phyloP scores from a whole-genome alignment of 805 yeast genomes.

The Ogataea ramenticola region DNA sequence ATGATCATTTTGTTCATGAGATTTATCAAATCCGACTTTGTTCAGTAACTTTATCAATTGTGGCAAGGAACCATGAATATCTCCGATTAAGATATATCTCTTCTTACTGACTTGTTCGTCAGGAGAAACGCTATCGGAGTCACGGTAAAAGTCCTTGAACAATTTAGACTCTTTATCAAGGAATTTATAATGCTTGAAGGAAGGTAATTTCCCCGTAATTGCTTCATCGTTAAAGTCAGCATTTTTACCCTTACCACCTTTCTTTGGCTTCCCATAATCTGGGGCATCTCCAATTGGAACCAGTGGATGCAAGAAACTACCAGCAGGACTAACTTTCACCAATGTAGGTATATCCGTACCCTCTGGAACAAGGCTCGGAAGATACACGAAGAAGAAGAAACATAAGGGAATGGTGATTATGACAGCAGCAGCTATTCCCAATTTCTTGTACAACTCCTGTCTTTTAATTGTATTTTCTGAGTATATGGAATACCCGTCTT shows the following conservation, averaged over 20 bases:
- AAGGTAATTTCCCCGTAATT: conserved; percentile 17
- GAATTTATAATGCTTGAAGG: conserved; percentile 13
- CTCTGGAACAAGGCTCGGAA: conserved; percentile 28
- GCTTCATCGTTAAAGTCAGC: conserved; percentile 4
- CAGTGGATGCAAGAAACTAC: conserved; percentile 24
- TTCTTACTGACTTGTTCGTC: conserved; percentile 17
- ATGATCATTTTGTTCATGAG: conserved; percentile 35
- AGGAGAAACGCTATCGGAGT: conserved; percentile 10
- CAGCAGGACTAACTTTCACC: conserved; percentile 13
- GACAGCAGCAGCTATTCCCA: background rate
- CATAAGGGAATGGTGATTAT: conserved; percentile 15
- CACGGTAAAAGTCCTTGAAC: conserved; percentile 16
- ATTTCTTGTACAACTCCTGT: conserved; percentile 2
- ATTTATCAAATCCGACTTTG: conserved; percentile 37
- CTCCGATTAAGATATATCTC: conserved; percentile 71
- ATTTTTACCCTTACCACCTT: conserved; percentile 10
- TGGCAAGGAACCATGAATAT: conserved; percentile 73
- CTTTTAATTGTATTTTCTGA: conserved; percentile 13
- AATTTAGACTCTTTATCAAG: conserved; percentile 9
- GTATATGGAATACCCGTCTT: conserved; percentile 4
- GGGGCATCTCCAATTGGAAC: conserved; percentile 6
- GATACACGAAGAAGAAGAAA: conserved; percentile 19
- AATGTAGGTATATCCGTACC: conserved; percentile 20
- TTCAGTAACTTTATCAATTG: conserved; percentile 47
- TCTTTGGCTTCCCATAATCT: background rate